Evolutionary conservation across 2,329 filamentous ascomycete species (phyloP).

Genomic region (Pseudopithomyces maydicus): DNA sequence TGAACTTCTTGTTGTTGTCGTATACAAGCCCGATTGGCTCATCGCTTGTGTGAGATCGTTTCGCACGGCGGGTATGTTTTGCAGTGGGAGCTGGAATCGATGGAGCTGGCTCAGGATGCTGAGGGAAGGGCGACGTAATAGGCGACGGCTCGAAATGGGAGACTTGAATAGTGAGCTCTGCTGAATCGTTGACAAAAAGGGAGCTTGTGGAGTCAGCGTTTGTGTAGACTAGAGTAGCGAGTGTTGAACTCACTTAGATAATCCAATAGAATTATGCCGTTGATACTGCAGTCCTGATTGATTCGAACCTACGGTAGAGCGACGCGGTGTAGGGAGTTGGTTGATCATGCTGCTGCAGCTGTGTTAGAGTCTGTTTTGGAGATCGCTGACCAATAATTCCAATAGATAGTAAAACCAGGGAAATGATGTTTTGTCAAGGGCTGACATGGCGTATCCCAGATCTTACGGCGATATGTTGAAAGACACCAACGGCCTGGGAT

Average conservation of each 20-base stretch:
- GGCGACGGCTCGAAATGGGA: not conserved
- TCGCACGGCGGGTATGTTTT: not conserved
- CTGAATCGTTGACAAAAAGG: not conserved
- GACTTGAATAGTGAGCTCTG: not conserved
- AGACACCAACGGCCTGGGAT: not conserved
- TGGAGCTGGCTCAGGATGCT: not conserved
- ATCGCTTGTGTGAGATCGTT: not conserved
- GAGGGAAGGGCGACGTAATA: not conserved
- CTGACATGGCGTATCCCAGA: not conserved
- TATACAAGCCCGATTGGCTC: slow-evolving; percentile 32
- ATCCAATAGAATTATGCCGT: not conserved
- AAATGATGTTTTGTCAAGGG: not conserved
- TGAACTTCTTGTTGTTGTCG: slow-evolving; percentile 25
- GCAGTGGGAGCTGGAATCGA: not conserved
- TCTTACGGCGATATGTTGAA: not conserved
- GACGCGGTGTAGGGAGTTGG: slow-evolving; percentile 3
- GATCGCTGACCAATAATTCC: slow-evolving; percentile 17
- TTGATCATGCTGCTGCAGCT: not conserved
- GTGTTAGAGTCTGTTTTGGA: slow-evolving; percentile 19
- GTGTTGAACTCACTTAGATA: not conserved
- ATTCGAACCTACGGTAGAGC: not conserved
- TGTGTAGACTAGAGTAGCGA: not conserved
- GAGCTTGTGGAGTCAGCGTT: not conserved
- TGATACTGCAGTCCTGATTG: not conserved
- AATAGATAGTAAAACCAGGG: not conserved